These are phyloP conservation scores for Gossypium longicalyx DNA, from an alignment of 345 rosid genomes.

Conservation along the genomic window DNA sequence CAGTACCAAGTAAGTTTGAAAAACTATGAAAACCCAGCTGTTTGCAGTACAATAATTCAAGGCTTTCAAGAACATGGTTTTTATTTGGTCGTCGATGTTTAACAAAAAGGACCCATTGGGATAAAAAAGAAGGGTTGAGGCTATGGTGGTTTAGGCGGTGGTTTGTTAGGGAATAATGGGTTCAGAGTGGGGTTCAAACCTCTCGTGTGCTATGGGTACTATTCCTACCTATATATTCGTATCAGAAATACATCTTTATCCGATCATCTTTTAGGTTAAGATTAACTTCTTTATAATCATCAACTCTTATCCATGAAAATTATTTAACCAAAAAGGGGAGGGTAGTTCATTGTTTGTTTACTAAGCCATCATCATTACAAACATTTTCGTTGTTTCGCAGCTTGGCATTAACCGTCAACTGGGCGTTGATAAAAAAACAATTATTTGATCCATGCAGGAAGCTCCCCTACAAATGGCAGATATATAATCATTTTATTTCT, in stretches of 20 bases:
- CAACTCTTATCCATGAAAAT: not conserved
- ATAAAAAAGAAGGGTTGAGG: no score
- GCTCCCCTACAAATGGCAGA: not conserved
- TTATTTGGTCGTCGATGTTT: not conserved
- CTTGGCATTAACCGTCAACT: not conserved
- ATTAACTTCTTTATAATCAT: no score
- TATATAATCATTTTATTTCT: not conserved
- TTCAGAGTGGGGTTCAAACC: not conserved
- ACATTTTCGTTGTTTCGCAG: not conserved
- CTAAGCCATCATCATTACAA: not conserved
- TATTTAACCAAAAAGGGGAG: not conserved
- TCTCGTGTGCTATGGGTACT: not conserved
- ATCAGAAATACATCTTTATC: no score
- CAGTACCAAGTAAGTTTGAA: not conserved
- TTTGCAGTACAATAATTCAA: not conserved
- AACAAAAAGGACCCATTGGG: not conserved
- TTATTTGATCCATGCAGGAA: not conserved
- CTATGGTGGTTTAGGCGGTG: constrained; percentile 3
- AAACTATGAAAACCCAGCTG: not conserved
- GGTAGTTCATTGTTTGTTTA: no score
- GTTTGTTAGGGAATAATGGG: not conserved
- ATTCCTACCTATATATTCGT: no score
- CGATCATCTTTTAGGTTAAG: no score
- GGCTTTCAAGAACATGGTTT: constrained; percentile 1
- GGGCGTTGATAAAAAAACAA: not conserved